Evolutionary conservation across 805 yeast species (phyloP).

Genomic region (Lipomyces starkeyi): DNA sequence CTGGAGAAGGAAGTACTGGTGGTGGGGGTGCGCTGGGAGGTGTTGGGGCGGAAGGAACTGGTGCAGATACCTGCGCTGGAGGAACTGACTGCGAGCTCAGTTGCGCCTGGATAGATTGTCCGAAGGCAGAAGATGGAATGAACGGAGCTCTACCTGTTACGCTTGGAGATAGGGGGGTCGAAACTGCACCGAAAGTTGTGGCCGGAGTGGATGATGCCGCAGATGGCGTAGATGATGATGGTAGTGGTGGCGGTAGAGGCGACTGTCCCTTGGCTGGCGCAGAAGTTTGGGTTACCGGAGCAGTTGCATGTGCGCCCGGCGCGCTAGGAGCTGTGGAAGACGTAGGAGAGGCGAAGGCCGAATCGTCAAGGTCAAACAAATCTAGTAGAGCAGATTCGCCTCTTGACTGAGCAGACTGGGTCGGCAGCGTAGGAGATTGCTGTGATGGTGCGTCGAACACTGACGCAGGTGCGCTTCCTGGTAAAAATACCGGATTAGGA

Average conservation of each 20-base stretch:
- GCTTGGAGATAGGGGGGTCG: conserved; percentile 38
- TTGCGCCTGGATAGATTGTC: conserved; percentile 65
- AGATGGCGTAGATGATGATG: conserved; percentile 37
- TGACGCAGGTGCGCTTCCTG: conserved; percentile 8
- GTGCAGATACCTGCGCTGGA: conserved; percentile 37
- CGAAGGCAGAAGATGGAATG: conserved; percentile 85
- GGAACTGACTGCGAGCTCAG: conserved; percentile 41
- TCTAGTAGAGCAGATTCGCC: conserved; percentile 67
- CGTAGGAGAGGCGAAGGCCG: conserved; percentile 43
- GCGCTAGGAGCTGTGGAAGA: conserved; percentile 1
- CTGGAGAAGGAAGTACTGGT: conserved; percentile 8
- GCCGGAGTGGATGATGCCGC: conserved; percentile 42
- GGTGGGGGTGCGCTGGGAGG: conserved; percentile 30
- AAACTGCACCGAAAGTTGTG: conserved; percentile 40
- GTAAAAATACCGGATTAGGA: conserved; percentile 8
- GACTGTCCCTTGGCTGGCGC: conserved; percentile 24
- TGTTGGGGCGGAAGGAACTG: conserved; percentile 31
- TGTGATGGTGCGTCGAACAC: conserved; percentile 20
- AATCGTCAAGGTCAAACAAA: conserved; percentile 62
- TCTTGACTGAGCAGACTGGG: conserved; percentile 38
- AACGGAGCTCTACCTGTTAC: conserved; percentile 51
- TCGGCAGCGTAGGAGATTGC: conserved; percentile 43
- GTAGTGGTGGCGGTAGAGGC: conserved; percentile 21
- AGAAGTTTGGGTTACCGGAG: conserved; percentile 13
- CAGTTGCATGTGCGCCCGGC: conserved; percentile 37